A percentile compares a stretch with the other conserved stretches of the same genome.
Evolutionary conservation across 2,329 filamentous ascomycete genomes (phyloP).

Genomic region (Penicillium sp.): DNA sequence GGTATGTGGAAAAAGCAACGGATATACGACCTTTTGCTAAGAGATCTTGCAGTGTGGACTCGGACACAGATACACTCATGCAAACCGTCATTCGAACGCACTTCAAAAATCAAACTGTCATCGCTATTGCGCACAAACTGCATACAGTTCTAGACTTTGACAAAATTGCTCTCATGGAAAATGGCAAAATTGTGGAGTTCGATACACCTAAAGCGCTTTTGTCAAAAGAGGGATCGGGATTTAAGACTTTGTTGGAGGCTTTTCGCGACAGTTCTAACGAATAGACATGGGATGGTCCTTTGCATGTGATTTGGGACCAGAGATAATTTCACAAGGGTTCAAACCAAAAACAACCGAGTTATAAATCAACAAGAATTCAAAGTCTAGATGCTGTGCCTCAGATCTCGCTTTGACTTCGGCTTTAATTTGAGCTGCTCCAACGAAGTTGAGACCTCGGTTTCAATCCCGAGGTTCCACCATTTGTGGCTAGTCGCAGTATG

Average conservation of each 20-base stretch:
- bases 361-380: no score
- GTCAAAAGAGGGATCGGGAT: constrained; percentile 18
- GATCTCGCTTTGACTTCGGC: not conserved
- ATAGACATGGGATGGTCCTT: not conserved
- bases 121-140: constrained; percentile 54
- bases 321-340: no score
- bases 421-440: not conserved
- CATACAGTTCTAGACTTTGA: constrained; percentile 37
- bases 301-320: no score
- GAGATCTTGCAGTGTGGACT: constrained; percentile 49
- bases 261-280: not conserved
- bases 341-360: no score
- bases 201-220: constrained; percentile 19
- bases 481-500: not conserved
- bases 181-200: constrained; percentile 28
- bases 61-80: constrained; percentile 54
- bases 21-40: not conserved
- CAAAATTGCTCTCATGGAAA: constrained; percentile 29
- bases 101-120: constrained; percentile 56
- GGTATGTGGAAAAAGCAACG: constrained; percentile 6
- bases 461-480: not conserved
- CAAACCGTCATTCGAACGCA: constrained; percentile 52
- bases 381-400: not conserved
- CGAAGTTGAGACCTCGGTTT: not conserved
- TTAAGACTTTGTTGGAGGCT: constrained; percentile 19